Evolutionary conservation across 129 eudicot species (phyloP).

Genomic region (Saussurea involucrata): DNA sequence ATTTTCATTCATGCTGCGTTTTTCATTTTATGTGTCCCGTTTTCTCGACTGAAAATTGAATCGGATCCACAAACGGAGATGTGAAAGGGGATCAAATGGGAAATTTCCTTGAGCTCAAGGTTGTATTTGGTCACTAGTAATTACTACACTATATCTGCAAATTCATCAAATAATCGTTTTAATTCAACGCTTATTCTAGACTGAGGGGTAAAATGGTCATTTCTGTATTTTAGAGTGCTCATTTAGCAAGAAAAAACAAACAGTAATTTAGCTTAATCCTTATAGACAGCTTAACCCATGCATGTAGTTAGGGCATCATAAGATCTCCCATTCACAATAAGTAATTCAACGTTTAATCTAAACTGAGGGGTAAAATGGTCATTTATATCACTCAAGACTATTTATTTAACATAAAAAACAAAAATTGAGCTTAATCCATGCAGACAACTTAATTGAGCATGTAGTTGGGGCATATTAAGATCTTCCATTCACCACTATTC

Average conservation of each 20-base stretch:
- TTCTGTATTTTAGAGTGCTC: too few species aligned
- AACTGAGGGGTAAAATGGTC: too few species aligned
- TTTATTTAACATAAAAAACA: too few species aligned
- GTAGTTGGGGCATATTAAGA: neutral
- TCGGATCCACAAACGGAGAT: neutral
- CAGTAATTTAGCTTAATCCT: neutral
- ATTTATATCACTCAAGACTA: neutral
- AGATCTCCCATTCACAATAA: too few species aligned
- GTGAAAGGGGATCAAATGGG: neutral
- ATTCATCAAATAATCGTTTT: neutral
- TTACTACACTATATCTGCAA: neutral
- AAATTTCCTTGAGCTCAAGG: too few species aligned
- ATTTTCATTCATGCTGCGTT: neutral
- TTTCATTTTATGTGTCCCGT: neutral
- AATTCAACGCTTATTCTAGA: neutral
- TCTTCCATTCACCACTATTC: neutral
- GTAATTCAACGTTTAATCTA: too few species aligned
- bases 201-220: neutral
- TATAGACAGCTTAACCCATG: neutral
- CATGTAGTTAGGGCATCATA: neutral
- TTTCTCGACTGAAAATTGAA: neutral
- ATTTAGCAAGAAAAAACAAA: neutral
- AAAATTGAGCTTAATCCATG: too few species aligned
- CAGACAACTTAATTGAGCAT: too few species aligned
- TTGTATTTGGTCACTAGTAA: neutral